These are phyloP conservation scores for Rhodotorula toruloides DNA, from an alignment of 768 basidiomycete genomes.

Conservation along the genomic window DNA sequence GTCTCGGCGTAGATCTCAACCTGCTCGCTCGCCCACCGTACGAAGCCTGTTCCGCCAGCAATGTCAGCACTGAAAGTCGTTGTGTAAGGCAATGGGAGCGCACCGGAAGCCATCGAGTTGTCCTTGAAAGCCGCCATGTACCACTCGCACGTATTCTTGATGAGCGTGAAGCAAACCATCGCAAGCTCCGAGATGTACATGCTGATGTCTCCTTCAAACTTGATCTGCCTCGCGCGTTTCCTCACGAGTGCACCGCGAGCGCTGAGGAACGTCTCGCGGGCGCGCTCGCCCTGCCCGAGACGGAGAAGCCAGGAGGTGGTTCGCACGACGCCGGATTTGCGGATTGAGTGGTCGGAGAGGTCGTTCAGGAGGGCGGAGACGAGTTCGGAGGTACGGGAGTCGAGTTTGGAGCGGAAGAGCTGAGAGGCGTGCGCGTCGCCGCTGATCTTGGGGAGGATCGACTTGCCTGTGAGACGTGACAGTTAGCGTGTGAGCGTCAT, in stretches of 20 bases:
- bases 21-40: conserved; percentile 86
- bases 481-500: not conserved
- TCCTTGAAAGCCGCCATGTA: conserved; percentile 92
- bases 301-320: conserved; percentile 69
- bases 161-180: conserved; percentile 82
- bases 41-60: conserved; percentile 60
- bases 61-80: not conserved
- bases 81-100: conserved; percentile 43
- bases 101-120: conserved; percentile 86
- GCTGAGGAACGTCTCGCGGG: conserved; percentile 72
- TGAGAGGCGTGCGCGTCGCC: conserved; percentile 28
- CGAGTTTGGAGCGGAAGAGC: conserved; percentile 41
- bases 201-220: conserved; percentile 79
- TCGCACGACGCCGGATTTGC: conserved; percentile 66
- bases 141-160: conserved; percentile 98
- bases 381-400: conserved; percentile 36
- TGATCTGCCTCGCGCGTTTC: conserved; percentile 74
- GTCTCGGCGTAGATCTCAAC: conserved; percentile 74
- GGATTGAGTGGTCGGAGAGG: conserved; percentile 61
- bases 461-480: conserved; percentile 54
- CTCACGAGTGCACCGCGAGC: conserved; percentile 71
- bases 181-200: conserved; percentile 82
- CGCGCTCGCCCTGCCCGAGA: conserved; percentile 69
- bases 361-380: conserved; percentile 48
- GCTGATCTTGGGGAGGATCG: conserved; percentile 36